Evolutionary conservation across 2,329 filamentous ascomycete genomes (phyloP), one percentile per base, ranked within the genome.

Genomic region (Fonsecaea multimorphosa): DNA sequence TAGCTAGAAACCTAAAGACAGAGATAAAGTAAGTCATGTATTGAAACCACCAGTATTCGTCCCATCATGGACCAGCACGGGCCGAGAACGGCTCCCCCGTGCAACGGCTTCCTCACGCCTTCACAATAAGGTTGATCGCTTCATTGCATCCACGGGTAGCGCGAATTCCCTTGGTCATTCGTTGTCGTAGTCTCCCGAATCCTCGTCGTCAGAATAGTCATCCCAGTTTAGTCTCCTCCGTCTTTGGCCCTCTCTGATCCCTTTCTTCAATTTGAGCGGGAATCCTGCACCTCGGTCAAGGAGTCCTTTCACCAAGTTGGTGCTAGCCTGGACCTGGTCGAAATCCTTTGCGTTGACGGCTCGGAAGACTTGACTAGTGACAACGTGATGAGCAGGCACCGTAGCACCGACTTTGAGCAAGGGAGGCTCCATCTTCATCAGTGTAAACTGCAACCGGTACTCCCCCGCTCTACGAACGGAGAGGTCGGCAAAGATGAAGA

Each of bases 401-500:
- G 22, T 46, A 11, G 56, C 49, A 8, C 68, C 70, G 9, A 44
- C 58, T 12, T 36, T 49, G 32, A 71, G 40, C 5, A 52, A 46
- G 12, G 22, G 49, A 3, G 61, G 31, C 14, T 68, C 68, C 61
- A 73, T 70, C 58, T 81, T 78, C 76, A 82, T 80, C 24, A 83
- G 75, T 11, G 75, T 75, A 68, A 82, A 83, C 38, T 80, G 77
- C 1, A 83, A 72, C 6, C 78, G 77, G 68, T 82, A 83, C 3
- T 77, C 61, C 0, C 81, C 81, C 22, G 79, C 78, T 7, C 77
- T 77, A 53, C 80, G 79, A 24, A 82, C 76, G 2, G 80, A 82
- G 1, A 83, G 75, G 68, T 83, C 81, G 0, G 80, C 75, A 58
- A 83, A 83, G 29, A 82, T 79, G 69, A 82, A 83, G 68, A 82